phyloP scores from a whole-genome alignment of 2,329 filamentous ascomycete genomes.

The Cercospora sp. region DNA sequence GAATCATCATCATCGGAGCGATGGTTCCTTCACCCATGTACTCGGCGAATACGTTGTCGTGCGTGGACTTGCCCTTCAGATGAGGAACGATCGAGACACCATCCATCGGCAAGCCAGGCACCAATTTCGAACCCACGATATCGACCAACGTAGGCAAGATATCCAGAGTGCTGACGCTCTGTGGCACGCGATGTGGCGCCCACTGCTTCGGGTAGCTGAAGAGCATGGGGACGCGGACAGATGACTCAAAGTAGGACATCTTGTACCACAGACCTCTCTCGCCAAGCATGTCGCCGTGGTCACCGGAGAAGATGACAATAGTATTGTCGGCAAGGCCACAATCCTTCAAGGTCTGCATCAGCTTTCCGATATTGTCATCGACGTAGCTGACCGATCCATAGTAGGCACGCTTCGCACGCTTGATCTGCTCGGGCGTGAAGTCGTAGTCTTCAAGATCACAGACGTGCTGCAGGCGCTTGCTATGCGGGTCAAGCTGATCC shows the following conservation, averaged over 20 bases:
- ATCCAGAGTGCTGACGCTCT: slow-evolving; percentile 90
- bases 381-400: slow-evolving; percentile 93
- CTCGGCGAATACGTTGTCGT: slow-evolving; percentile 89
- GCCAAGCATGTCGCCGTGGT: slow-evolving; percentile 94
- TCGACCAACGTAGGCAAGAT: slow-evolving; percentile 86
- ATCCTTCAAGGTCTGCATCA: slow-evolving; percentile 74
- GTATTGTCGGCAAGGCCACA: slow-evolving; percentile 81
- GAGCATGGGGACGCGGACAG: slow-evolving; percentile 83
- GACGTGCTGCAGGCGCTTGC: slow-evolving; percentile 80
- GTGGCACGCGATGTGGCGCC: slow-evolving; percentile 69
- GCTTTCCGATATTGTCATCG: slow-evolving; percentile 84
- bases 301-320: slow-evolving; percentile 87
- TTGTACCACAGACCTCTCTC: slow-evolving; percentile 95
- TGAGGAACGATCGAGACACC: slow-evolving; percentile 80
- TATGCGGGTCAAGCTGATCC: slow-evolving; percentile 82
- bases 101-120: slow-evolving; percentile 76
- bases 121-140: slow-evolving; percentile 69
- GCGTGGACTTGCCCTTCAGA: slow-evolving; percentile 64
- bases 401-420: slow-evolving; percentile 81
- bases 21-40: slow-evolving; percentile 93
- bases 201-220: slow-evolving; percentile 78
- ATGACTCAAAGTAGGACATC: slow-evolving; percentile 95
- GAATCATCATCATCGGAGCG: slow-evolving; percentile 90
- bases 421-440: slow-evolving; percentile 82
- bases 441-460: slow-evolving; percentile 83